Percentiles rank a stretch among this genome's conserved stretches.
Evolutionary conservation across 2,329 filamentous ascomycete species (phyloP).

Genomic region (Cladosporium sp.): DNA sequence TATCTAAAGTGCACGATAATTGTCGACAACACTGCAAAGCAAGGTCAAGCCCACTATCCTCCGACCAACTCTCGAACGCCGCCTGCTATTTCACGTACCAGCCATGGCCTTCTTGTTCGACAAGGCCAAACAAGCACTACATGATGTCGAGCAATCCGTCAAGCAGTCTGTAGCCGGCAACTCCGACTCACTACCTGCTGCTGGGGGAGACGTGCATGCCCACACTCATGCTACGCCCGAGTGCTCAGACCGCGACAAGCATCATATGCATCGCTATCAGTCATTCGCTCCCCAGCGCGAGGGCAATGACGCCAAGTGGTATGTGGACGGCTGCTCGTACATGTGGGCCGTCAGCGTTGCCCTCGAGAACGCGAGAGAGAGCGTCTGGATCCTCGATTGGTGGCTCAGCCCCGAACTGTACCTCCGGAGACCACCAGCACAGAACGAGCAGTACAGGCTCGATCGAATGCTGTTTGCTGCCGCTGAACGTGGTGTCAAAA

Average conservation of each 20-base stretch:
- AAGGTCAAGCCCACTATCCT: too few species aligned
- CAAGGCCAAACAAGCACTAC: slow-evolving; percentile 51
- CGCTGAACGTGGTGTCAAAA: slow-evolving; percentile 75
- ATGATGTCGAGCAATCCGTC: slow-evolving; percentile 48
- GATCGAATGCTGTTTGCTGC: slow-evolving; percentile 79
- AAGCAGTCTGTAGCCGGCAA: slow-evolving; percentile 40
- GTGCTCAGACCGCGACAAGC: slow-evolving; percentile 35
- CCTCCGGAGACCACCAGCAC: slow-evolving; percentile 73
- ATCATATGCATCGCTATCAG: slow-evolving; percentile 49
- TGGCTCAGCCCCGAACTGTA: slow-evolving; percentile 89
- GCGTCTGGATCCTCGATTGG: slow-evolving; percentile 72
- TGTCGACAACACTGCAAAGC: too few species aligned
- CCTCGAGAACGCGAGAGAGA: slow-evolving; percentile 70
- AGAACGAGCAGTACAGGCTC: slow-evolving; percentile 77
- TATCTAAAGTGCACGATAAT: too few species aligned
- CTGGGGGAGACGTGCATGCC: slow-evolving; percentile 34
- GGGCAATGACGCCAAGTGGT: slow-evolving; percentile 78
- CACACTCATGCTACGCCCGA: slow-evolving; percentile 42
- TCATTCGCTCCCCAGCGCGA: slow-evolving; percentile 70
- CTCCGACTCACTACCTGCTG: slow-evolving; percentile 33
- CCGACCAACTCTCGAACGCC: background rate
- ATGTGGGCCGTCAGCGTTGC: slow-evolving; percentile 82
- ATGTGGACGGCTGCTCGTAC: slow-evolving; percentile 77
- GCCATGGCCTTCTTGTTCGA: slow-evolving; percentile 44
- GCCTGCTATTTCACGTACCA: background rate